Evolutionary conservation across 2,329 filamentous ascomycete genomes (phyloP).

Genomic region (Pseudocercospora pini-densiflorae): DNA sequence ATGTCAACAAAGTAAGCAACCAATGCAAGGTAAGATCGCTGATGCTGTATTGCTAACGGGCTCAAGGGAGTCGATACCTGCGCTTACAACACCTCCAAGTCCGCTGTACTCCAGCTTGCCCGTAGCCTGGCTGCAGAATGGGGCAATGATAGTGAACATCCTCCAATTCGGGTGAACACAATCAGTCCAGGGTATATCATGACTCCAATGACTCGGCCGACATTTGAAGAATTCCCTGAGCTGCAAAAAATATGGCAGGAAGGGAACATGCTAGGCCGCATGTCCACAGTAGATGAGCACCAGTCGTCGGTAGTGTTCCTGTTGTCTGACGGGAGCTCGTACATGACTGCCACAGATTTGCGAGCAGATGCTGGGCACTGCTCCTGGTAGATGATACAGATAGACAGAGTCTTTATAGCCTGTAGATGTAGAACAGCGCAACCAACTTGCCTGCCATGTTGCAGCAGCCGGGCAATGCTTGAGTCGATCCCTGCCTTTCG

Average conservation of each 20-base stretch:
- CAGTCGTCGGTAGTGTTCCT: constrained; percentile 11
- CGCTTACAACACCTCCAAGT: constrained; percentile 59
- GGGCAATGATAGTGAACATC: constrained; percentile 37
- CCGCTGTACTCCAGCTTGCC: constrained; percentile 56
- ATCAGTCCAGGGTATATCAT: constrained; percentile 16
- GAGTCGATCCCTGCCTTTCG: not conserved
- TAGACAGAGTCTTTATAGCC: not conserved
- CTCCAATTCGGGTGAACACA: constrained; percentile 17
- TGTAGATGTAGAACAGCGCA: not conserved
- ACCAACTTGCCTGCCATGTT: not conserved
- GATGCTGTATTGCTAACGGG: not conserved
- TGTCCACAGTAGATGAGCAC: constrained; percentile 17
- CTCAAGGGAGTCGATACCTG: constrained; percentile 45
- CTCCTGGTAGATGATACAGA: constrained; percentile 4
- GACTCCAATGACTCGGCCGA: constrained; percentile 12
- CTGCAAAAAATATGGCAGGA: constrained; percentile 11
- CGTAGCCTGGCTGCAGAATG: constrained; percentile 58
- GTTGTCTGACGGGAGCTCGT: constrained; percentile 11
- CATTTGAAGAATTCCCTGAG: constrained; percentile 1
- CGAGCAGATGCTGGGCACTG: constrained; percentile 14
- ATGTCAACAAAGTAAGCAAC: constrained; percentile 34
- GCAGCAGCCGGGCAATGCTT: not conserved
- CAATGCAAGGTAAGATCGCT: not conserved
- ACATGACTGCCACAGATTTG: constrained; percentile 15
- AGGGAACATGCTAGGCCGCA: constrained; percentile 14